Percentiles rank a stretch among this genome's conserved stretches.
Evolutionary conservation across 1,284 basidiomycete species (phyloP).

Genomic region (Coniophora puteana): DNA sequence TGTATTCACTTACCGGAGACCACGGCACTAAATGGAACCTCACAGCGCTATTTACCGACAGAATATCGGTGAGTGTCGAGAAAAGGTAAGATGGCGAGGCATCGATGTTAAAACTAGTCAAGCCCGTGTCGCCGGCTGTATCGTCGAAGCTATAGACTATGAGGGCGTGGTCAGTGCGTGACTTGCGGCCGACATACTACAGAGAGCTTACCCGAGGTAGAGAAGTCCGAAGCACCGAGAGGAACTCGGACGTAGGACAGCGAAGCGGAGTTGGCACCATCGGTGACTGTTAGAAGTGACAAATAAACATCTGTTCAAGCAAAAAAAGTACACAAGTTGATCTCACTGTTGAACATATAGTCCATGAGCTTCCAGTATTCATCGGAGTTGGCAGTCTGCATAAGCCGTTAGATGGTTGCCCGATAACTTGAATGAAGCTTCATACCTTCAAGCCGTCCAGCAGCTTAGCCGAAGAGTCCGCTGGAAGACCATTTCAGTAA

Average conservation of each 20-base stretch:
- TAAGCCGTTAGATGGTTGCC: too few species aligned
- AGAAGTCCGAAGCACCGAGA: conserved; percentile 50
- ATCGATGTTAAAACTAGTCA: conserved; percentile 38
- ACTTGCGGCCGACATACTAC: not conserved
- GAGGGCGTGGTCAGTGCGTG: not conserved
- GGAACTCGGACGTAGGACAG: conserved; percentile 50
- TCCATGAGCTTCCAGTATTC: conserved; percentile 43
- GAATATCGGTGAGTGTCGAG: conserved; percentile 42
- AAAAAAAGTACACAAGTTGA: not conserved
- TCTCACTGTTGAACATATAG: conserved; percentile 43
- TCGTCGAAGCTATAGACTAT: conserved; percentile 49
- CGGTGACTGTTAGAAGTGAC: conserved; percentile 33
- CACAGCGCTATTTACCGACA: conserved; percentile 37
- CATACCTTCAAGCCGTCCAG: conserved; percentile 43
- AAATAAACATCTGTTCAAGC: not conserved
- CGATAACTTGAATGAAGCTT: too few species aligned
- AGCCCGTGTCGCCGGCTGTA: conserved; percentile 36
- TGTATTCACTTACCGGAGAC: conserved; percentile 38
- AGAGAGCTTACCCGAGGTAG: conserved; percentile 23
- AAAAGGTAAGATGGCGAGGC: conserved; percentile 44
- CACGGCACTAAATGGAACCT: conserved; percentile 46
- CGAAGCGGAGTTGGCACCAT: conserved; percentile 42
- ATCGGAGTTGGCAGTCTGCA: conserved; percentile 35
- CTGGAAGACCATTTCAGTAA: conserved; percentile 23
- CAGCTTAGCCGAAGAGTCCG: conserved; percentile 47